These are phyloP conservation scores for Fusarium decemcellulare DNA, from an alignment of 2,329 filamentous ascomycete genomes.

Conservation along the genomic window DNA sequence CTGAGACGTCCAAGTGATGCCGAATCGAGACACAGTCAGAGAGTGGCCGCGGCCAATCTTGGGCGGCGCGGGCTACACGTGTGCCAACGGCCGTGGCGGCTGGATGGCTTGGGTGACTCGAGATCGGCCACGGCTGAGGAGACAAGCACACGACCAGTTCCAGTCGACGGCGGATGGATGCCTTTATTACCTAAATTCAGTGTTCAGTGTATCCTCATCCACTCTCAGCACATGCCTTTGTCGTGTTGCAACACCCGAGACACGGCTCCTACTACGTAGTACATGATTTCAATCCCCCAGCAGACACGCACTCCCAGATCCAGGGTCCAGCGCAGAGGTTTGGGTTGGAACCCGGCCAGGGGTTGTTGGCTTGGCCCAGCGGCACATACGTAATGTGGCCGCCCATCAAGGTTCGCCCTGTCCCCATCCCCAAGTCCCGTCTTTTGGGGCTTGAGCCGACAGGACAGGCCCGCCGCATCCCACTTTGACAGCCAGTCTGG, in stretches of 20 bases:
- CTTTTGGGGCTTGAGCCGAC: slow-evolving; percentile 2
- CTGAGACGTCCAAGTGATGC: slow-evolving; percentile 34
- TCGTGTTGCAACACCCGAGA: neutral
- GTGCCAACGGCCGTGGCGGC: slow-evolving; percentile 34
- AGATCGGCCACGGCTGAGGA: slow-evolving; percentile 3
- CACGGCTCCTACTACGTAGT: neutral
- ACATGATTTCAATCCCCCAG: too few species aligned
- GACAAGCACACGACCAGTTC: slow-evolving; percentile 34
- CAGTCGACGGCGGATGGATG: neutral
- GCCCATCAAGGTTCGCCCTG: slow-evolving; percentile 40
- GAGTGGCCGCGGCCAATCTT: slow-evolving; percentile 40
- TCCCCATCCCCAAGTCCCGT: slow-evolving; percentile 13
- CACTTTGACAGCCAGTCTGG: neutral
- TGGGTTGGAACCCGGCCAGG: slow-evolving; percentile 11
- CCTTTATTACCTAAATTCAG: too few species aligned
- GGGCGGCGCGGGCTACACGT: slow-evolving; percentile 43
- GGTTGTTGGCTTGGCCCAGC: neutral
- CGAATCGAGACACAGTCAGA: neutral
- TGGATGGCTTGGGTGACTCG: slow-evolving; percentile 13
- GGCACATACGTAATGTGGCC: slow-evolving; percentile 24
- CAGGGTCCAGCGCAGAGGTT: slow-evolving; percentile 23
- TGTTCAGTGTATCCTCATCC: too few species aligned
- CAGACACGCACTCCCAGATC: neutral
- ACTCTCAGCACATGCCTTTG: neutral
- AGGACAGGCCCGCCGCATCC: neutral